Evolutionary conservation across 208 protist genomes (phyloP).

Genomic region (Wallacemonas rigidus): DNA sequence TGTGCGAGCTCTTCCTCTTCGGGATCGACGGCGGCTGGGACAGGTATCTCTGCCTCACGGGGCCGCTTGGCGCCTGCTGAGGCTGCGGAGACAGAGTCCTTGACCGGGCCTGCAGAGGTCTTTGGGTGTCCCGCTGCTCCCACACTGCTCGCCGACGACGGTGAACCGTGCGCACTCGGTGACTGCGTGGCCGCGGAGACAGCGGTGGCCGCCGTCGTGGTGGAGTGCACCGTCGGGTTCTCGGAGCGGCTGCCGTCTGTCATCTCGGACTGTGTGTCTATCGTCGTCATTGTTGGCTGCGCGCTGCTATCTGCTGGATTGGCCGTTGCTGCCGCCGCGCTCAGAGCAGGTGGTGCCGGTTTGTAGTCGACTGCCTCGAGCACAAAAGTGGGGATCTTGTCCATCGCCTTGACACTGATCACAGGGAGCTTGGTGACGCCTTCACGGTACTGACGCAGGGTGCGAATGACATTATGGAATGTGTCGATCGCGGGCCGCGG

Average conservation of each 20-base stretch:
- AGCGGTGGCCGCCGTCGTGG: background rate
- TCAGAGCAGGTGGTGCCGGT: slow-evolving; percentile 22
- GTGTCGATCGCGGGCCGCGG: slow-evolving; percentile 63
- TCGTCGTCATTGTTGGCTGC: too few relatives aligned
- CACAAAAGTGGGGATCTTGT: slow-evolving; percentile 72
- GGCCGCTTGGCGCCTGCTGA: slow-evolving; percentile 19
- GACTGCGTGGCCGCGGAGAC: slow-evolving; percentile 14
- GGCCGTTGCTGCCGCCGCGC: background rate
- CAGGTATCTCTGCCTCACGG: slow-evolving; percentile 14
- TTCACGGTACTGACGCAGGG: slow-evolving; percentile 74
- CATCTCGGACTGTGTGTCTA: background rate
- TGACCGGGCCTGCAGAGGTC: background rate
- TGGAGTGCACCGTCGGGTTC: background rate
- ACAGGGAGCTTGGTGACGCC: slow-evolving; percentile 74
- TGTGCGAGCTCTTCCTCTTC: slow-evolving; percentile 46
- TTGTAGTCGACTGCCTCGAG: slow-evolving; percentile 65
- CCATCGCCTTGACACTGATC: slow-evolving; percentile 65
- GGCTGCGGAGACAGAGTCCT: background rate
- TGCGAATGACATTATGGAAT: slow-evolving; percentile 67
- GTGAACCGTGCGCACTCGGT: background rate
- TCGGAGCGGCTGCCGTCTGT: background rate
- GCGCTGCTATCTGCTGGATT: too few relatives aligned
- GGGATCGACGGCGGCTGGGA: background rate
- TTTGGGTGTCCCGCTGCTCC: background rate
- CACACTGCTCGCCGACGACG: background rate